Conservation (phyloP, 768 basidiomycete genomes). For the Phylloporus sp. region DNA sequence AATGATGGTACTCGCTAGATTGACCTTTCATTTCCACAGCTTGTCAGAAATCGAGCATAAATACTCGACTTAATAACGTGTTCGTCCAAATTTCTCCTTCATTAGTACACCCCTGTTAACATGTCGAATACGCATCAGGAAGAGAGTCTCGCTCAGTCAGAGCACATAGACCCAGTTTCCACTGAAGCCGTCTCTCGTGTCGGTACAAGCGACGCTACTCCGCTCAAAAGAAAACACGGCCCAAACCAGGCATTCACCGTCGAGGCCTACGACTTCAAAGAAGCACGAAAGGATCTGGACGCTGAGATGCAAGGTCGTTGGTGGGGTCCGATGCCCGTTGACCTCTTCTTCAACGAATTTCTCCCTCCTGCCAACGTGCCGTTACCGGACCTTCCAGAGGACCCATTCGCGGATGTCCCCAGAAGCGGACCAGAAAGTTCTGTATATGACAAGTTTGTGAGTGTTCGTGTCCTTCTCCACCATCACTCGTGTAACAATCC, state of each 20-base stretch:
- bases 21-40: too few species aligned
- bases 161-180: too few species aligned
- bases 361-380: not conserved
- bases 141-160: too few species aligned
- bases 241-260: not conserved
- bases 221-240: not conserved
- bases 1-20: too few species aligned
- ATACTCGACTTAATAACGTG: too few species aligned
- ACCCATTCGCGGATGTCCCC: not conserved
- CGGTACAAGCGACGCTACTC: not conserved
- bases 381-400: too few species aligned
- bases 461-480: not conserved
- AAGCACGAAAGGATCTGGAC: not conserved
- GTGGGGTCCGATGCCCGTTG: not conserved
- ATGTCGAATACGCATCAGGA: too few species aligned
- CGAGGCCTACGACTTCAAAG: not conserved
- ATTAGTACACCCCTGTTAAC: too few species aligned
- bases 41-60: too few species aligned
- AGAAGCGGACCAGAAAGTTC: not conserved
- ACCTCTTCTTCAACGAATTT: not conserved
- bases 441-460: not conserved
- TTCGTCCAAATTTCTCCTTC: too few species aligned
- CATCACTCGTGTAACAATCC: not conserved
- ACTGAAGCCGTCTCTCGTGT: too few species aligned
- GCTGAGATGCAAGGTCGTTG: not conserved